phyloP scores from a whole-genome alignment of 768 basidiomycete genomes.

The Termitomyces bulborhizus region DNA sequence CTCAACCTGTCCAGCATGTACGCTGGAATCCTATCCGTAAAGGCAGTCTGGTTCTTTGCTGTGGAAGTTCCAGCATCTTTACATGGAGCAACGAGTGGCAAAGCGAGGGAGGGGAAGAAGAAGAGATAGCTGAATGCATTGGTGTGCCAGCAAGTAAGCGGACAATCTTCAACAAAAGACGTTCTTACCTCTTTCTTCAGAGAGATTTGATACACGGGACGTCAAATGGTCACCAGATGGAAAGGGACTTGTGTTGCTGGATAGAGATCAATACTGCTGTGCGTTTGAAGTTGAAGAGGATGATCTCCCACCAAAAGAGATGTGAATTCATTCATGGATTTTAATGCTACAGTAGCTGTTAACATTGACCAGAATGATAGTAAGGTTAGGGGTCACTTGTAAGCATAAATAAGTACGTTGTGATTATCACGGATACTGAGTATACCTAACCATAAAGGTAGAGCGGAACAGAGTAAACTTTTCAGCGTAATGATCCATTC shows the following conservation, averaged over 20 bases:
- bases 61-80: conserved; percentile 61
- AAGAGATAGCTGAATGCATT: conserved; percentile 87
- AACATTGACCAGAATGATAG: not conserved
- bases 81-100: conserved; percentile 84
- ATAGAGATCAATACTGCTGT: conserved; percentile 79
- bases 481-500: not conserved
- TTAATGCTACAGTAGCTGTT: not conserved
- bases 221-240: conserved; percentile 84
- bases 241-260: conserved; percentile 68
- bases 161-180: conserved; percentile 1
- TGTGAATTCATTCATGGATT: not conserved
- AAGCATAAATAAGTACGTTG: not conserved
- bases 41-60: conserved; percentile 63
- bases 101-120: conserved; percentile 45
- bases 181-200: conserved; percentile 28
- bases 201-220: conserved; percentile 65
- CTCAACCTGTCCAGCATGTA: conserved; percentile 55
- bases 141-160: conserved; percentile 81
- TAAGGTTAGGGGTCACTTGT: not conserved
- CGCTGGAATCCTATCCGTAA: conserved; percentile 84
- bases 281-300: conserved; percentile 63
- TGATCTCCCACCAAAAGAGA: not conserved
- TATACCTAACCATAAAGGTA: not conserved
- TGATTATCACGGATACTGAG: not conserved
- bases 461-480: not conserved